These are phyloP conservation scores for Medicago ruthenica DNA, from an alignment of 306 rosid genomes.

Conservation along the genomic window DNA sequence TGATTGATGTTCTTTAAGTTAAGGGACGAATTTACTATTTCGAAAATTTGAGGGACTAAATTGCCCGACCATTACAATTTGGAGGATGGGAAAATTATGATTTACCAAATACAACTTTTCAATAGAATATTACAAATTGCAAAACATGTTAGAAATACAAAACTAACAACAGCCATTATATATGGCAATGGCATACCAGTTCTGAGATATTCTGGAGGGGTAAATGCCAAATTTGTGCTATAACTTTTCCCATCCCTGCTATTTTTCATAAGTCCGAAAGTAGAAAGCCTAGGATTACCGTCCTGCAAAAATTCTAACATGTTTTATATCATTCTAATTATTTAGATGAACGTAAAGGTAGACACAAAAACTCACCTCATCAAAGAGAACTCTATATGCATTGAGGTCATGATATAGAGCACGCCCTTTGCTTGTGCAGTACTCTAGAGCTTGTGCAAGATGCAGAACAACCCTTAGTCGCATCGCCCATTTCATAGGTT, in stretches of 20 bases:
- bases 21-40: too few species aligned
- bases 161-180: conserved; percentile 19
- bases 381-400: conserved; percentile 83
- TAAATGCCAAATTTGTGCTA: conserved; percentile 86
- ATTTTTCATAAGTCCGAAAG: conserved; percentile 84
- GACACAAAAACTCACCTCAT: conserved; percentile 57
- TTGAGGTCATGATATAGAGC: conserved; percentile 84
- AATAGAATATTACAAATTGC: too few species aligned
- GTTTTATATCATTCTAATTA: conserved; percentile 31
- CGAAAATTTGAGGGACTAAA: too few species aligned
- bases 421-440: conserved; percentile 84
- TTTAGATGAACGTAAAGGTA: conserved; percentile 13
- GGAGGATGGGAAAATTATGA: background rate
- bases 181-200: conserved; percentile 56
- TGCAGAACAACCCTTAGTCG: conserved; percentile 81
- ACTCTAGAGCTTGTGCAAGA: conserved; percentile 88
- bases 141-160: conserved; percentile 8
- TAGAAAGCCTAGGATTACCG: conserved; percentile 82
- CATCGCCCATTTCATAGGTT: conserved; percentile 88
- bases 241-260: conserved; percentile 89
- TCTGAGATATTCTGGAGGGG: conserved; percentile 91
- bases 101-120: too few species aligned
- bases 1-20: too few species aligned
- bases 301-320: conserved; percentile 65
- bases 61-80: background rate